phyloP scores from a whole-genome alignment of 176 grass and related monocot species.

The Microstegium vimineum region DNA sequence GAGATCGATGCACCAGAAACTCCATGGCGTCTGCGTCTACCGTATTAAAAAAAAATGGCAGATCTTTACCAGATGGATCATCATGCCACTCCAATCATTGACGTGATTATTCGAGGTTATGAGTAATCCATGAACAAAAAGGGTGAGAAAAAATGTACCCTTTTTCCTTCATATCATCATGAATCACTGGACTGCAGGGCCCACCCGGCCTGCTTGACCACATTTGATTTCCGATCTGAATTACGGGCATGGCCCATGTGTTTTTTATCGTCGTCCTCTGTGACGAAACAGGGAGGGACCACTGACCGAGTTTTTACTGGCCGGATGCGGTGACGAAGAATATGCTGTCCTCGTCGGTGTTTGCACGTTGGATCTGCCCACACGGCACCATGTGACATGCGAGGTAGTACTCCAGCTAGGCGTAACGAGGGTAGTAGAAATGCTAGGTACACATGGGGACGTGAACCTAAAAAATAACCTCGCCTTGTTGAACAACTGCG shows the following conservation, averaged over 20 bases:
- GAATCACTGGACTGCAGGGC: not conserved
- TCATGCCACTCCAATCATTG: constrained; percentile 15
- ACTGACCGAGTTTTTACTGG: not conserved
- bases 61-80: not conserved
- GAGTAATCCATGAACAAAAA: not conserved
- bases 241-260: not conserved
- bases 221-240: not conserved
- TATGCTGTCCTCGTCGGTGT: not conserved
- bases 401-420: too few species aligned
- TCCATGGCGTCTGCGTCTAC: not conserved
- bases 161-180: not conserved
- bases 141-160: not conserved
- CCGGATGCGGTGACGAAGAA: not conserved
- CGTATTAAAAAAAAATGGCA: not conserved
- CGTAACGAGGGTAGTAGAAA: too few species aligned
- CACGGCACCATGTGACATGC: too few species aligned
- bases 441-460: too few species aligned
- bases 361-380: too few species aligned
- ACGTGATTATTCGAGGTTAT: not conserved
- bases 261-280: not conserved
- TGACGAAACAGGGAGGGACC: not conserved
- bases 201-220: not conserved
- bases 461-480: too few species aligned
- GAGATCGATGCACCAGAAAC: not conserved
- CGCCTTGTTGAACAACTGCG: too few species aligned